Percentiles rank a stretch among this genome's conserved stretches.
Conservation (phyloP, 768 basidiomycete genomes). For the Cyclocybe aegerita region DNA sequence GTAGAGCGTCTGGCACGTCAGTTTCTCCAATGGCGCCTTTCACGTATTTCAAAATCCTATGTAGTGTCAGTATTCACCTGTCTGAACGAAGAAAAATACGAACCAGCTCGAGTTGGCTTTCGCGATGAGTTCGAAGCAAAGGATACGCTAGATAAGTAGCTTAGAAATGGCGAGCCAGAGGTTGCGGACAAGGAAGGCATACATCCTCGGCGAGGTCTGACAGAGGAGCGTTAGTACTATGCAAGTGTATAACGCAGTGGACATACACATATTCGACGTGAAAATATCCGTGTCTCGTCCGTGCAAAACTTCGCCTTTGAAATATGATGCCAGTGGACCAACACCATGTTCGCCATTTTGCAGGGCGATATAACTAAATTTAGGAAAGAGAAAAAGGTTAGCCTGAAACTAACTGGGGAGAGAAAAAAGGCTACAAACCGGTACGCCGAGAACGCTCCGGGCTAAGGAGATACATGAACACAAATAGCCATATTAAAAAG, state of each 20-base stretch:
- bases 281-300: constrained; percentile 89
- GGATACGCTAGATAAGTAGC: constrained; percentile 57
- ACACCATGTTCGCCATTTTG: constrained; percentile 80
- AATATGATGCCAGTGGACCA: constrained; percentile 94
- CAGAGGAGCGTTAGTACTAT: constrained; percentile 3
- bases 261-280: constrained; percentile 93
- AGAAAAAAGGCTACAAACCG: constrained; percentile 33
- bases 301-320: constrained; percentile 89
- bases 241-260: not conserved
- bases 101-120: constrained; percentile 80
- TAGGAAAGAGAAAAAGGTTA: not conserved
- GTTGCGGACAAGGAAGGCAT: constrained; percentile 1
- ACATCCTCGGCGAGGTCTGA: constrained; percentile 90
- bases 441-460: constrained; percentile 95
- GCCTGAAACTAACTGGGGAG: not conserved
- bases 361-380: constrained; percentile 73
- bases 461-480: constrained; percentile 36
- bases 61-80: constrained; percentile 9
- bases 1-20: constrained; percentile 89
- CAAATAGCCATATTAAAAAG: not conserved
- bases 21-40: constrained; percentile 92
- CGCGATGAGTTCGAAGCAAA: constrained; percentile 80
- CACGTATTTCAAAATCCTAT: constrained; percentile 95
- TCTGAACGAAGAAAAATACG: constrained; percentile 11
- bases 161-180: not conserved